A percentile compares a stretch with the other conserved stretches of the same genome.
phyloP scores from a whole-genome alignment of 1,284 basidiomycete species.

The Ganoderma meredithae region DNA sequence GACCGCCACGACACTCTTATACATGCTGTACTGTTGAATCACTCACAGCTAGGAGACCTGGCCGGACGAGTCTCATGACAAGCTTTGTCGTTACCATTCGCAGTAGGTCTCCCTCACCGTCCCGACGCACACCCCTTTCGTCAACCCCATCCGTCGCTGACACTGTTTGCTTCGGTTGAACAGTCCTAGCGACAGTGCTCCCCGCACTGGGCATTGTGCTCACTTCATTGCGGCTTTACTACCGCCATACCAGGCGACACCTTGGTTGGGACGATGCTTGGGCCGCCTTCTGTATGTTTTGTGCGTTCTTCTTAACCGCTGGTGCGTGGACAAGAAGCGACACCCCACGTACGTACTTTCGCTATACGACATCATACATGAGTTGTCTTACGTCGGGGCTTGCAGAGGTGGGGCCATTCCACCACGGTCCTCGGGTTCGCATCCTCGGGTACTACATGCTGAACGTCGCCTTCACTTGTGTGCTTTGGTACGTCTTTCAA shows the following conservation, averaged over 20 bases:
- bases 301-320: conserved; percentile 34
- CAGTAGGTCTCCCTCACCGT: conserved; percentile 17
- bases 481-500: conserved; percentile 36
- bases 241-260: conserved; percentile 34
- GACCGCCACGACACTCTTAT: background rate
- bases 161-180: background rate
- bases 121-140: background rate
- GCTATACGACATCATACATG: background rate
- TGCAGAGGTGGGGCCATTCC: conserved; percentile 24
- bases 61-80: conserved; percentile 17
- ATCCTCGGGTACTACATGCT: conserved; percentile 42
- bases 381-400: background rate
- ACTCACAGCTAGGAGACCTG: background rate
- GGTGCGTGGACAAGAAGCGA: conserved; percentile 41
- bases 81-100: conserved; percentile 31
- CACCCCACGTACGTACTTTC: conserved; percentile 26
- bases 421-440: conserved; percentile 31
- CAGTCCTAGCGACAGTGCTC: conserved; percentile 38
- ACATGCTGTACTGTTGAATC: conserved; percentile 13
- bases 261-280: conserved; percentile 43
- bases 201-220: conserved; percentile 34
- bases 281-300: conserved; percentile 36
- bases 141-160: background rate
- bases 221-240: conserved; percentile 37
- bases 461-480: conserved; percentile 37